Evolutionary conservation across 257 asterid genomes (phyloP), one percentile per base, ranked within the genome.

Genomic region (Ajuga chamaepitys): DNA sequence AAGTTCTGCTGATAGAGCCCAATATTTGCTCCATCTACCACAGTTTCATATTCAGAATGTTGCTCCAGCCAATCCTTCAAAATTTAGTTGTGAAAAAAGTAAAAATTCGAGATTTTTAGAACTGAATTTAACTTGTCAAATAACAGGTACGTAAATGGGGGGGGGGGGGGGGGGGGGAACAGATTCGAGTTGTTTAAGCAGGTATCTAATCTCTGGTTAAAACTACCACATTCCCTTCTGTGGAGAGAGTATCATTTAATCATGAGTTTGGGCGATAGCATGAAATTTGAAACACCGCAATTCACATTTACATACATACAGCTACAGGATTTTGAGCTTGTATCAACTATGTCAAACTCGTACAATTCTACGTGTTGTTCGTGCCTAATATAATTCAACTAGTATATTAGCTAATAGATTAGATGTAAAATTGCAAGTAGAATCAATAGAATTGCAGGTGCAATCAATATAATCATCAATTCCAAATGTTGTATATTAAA

Each of bases 21-120:
- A 64, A 90, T 64, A 80, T 88, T 90, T 67, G 96, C 99, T 86
- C 95, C 97, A 78, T 94, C 99, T n/a, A 88, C 78, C 47, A 89
- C 76, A 38, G 90, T 79, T 68, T 94, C 96, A 67, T 84, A 86
- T 41, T 76, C 89, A 62, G 85, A 81, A 74, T 83, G 80, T 67
- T 78, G 75, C 62, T 83, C 95, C 66, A 94, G 73, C 99, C 99
- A 94, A 34, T 82, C 97, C 99, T 93, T 64, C 42, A 79, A 56
- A n/a, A 35, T 48, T 46, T 35, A 53, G 72, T 22, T 2, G 16
- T 20, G 7, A 46, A 63, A n/a, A 9, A 34, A n/a, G 37, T 66
- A 42, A 60, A 44, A 54, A 64, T 35, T 18, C 41, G 44, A 57
- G 64, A 25, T 14, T 58, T 8, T 58, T 42, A 16, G 1, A 50